These are phyloP conservation scores for Aureobasidium sp. DNA, from an alignment of 2,329 filamentous ascomycete species.

Conservation along the genomic window DNA sequence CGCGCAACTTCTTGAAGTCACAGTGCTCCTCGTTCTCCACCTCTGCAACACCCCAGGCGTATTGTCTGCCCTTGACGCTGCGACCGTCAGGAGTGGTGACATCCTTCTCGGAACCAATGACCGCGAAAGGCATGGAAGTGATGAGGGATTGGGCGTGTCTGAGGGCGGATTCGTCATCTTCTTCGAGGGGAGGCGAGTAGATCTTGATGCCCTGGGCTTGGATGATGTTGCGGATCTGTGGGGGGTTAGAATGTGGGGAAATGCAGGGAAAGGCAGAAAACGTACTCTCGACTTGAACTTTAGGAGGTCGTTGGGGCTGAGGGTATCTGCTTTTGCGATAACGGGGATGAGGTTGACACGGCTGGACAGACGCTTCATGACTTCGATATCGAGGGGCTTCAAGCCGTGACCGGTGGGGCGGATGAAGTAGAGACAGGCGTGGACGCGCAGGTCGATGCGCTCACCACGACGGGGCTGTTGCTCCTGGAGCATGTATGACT, in stretches of 20 bases:
- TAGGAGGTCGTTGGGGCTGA: conserved; percentile 83
- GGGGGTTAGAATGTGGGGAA: conserved; percentile 23
- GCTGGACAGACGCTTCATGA: conserved; percentile 98
- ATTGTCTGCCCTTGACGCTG: conserved; percentile 97
- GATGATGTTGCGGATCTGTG: conserved; percentile 83
- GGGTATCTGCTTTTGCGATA: conserved; percentile 95
- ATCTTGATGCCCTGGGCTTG: conserved; percentile 99
- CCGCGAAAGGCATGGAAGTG: conserved; percentile 95
- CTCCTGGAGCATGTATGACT: conserved; percentile 99
- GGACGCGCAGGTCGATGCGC: conserved; percentile 98
- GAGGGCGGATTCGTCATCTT: conserved; percentile 93
- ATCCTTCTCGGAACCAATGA: conserved; percentile 98
- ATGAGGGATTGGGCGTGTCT: conserved; percentile 91
- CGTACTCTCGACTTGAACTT: conserved; percentile 92
- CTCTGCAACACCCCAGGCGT: conserved; percentile 98
- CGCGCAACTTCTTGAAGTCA: conserved; percentile 99
- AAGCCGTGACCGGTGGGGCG: conserved; percentile 95
- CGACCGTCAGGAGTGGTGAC: conserved; percentile 93
- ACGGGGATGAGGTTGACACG: conserved; percentile 98
- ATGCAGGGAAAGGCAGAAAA: conserved; percentile 17
- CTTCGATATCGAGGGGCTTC: conserved; percentile 98
- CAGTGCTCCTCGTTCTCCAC: conserved; percentile 99
- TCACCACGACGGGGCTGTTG: conserved; percentile 95
- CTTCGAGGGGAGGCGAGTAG: conserved; percentile 94
- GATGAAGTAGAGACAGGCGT: conserved; percentile 98